phyloP scores from a whole-genome alignment of 2,329 filamentous ascomycete genomes.

The Neurospora sp. region DNA sequence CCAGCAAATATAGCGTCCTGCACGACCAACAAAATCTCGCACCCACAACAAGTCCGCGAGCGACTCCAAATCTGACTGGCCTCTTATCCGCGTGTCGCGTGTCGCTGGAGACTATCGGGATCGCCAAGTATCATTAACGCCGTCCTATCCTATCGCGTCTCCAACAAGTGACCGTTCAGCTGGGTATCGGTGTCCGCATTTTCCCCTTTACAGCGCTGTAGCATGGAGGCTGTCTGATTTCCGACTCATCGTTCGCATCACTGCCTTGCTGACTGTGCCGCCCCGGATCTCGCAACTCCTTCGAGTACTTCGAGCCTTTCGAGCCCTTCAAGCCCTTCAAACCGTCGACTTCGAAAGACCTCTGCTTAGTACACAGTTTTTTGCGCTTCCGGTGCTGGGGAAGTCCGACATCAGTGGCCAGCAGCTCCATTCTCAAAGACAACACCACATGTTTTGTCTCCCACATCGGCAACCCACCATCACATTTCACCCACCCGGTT shows the following conservation, averaged over 20 bases:
- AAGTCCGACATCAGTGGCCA: background rate
- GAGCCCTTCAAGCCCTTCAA: background rate
- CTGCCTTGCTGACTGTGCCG: background rate
- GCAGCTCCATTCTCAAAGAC: background rate
- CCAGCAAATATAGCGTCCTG: background rate
- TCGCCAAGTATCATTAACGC: background rate
- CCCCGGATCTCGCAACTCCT: background rate
- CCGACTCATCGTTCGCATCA: background rate
- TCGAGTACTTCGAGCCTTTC: background rate
- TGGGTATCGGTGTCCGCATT: background rate
- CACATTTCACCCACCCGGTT: background rate
- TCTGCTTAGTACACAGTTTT: background rate
- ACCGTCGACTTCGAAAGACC: background rate
- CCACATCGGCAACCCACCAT: background rate
- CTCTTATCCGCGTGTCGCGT: background rate
- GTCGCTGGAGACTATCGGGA: background rate
- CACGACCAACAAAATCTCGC: background rate
- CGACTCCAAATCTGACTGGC: background rate
- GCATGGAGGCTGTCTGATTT: background rate
- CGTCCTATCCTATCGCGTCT: background rate
- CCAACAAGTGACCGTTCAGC: background rate
- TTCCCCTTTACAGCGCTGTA: background rate
- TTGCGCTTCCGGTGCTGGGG: background rate
- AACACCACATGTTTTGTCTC: background rate
- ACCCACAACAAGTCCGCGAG: background rate